phyloP scores from a whole-genome alignment of 78 protist genomes.

The Emiliania huxleyi region DNA sequence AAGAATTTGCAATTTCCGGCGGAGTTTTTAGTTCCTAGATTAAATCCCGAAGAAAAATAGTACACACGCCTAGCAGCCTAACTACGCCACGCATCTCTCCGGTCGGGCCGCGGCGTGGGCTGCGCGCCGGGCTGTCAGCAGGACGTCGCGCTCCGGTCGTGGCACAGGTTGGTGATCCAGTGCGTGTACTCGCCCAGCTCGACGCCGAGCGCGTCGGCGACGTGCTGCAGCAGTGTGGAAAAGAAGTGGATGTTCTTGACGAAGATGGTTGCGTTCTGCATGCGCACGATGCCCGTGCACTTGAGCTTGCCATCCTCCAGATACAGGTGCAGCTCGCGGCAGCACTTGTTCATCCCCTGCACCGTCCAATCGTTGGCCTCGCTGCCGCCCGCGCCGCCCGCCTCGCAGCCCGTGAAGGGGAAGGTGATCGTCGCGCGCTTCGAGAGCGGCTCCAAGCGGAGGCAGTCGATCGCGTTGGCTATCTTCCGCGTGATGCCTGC shows the following conservation, averaged over 20 bases:
- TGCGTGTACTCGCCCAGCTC: slow-evolving; percentile 20
- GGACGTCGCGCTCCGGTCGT: background rate
- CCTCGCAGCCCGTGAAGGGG: too few species aligned
- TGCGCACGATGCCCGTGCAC: slow-evolving; percentile 8
- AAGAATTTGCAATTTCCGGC: too few species aligned
- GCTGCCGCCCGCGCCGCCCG: background rate
- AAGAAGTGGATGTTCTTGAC: slow-evolving; percentile 27
- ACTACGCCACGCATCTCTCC: too few species aligned
- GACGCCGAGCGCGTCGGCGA: background rate
- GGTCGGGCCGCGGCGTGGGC: too few species aligned
- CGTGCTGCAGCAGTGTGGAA: background rate
- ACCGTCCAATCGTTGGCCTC: background rate
- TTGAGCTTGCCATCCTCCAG: slow-evolving; percentile 4
- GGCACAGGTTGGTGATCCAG: background rate
- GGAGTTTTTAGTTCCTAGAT: too few species aligned
- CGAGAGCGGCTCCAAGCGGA: background rate
- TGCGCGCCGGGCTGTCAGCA: too few species aligned
- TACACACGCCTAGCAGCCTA: too few species aligned
- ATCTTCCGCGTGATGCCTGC: background rate
- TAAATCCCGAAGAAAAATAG: too few species aligned
- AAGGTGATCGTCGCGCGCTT: slow-evolving; percentile 10
- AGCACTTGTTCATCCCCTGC: background rate
- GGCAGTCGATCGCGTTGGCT: slow-evolving; percentile 15
- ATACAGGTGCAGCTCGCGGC: slow-evolving; percentile 23
- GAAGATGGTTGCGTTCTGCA: slow-evolving; percentile 25